phyloP scores from a whole-genome alignment of 768 basidiomycete genomes.

The Rubroboletus pulcherrimus region DNA sequence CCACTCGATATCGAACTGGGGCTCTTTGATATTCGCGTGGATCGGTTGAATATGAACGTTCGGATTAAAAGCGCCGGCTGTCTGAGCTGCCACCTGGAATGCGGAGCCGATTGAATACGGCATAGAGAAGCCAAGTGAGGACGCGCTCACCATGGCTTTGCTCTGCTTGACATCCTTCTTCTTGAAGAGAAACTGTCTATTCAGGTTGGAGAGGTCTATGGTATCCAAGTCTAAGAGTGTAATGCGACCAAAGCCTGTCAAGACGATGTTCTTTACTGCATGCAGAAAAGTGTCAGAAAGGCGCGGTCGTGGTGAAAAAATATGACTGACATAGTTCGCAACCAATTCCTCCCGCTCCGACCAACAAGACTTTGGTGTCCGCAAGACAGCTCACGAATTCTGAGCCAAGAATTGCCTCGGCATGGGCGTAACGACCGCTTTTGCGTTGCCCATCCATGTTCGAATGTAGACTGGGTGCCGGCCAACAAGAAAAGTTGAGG shows the following conservation, averaged over 20 bases:
- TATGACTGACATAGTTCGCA: conserved; percentile 80
- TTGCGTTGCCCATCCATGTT: conserved; percentile 10
- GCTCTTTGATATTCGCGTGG: conserved; percentile 94
- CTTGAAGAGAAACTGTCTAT: conserved; percentile 93
- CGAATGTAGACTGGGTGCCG: background rate
- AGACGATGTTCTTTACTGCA: conserved; percentile 91
- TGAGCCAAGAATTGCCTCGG: conserved; percentile 74
- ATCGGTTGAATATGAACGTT: conserved; percentile 84
- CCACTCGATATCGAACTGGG: conserved; percentile 86
- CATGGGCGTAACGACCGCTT: conserved; percentile 50
- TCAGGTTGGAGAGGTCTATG: conserved; percentile 96
- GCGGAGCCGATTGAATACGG: background rate
- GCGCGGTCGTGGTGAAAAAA: background rate
- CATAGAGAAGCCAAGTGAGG: background rate
- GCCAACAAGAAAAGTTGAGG: background rate
- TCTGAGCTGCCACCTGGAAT: conserved; percentile 72
- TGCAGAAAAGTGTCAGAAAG: background rate
- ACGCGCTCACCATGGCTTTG: conserved; percentile 72
- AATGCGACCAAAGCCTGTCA: conserved; percentile 90
- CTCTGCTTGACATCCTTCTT: conserved; percentile 98
- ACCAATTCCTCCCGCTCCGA: conserved; percentile 96
- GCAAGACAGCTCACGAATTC: conserved; percentile 61
- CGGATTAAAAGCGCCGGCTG: conserved; percentile 82
- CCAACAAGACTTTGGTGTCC: conserved; percentile 72
- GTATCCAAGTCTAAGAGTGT: conserved; percentile 95